Evolutionary conservation across 768 basidiomycete genomes (phyloP).

Genomic region (Kwoniella heveanensis): DNA sequence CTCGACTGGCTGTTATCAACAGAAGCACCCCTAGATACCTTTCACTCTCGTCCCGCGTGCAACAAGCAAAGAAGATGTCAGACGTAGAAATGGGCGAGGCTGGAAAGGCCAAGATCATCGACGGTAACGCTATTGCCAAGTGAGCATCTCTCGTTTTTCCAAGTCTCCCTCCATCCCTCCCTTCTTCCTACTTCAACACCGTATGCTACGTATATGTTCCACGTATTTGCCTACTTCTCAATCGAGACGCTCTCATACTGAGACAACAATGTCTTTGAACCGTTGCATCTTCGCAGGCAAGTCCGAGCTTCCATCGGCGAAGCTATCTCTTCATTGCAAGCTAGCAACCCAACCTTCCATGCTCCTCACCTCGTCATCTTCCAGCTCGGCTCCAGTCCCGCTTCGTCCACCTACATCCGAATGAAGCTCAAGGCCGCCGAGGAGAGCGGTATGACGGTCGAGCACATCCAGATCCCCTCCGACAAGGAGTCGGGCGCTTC

Average conservation of each 20-base stretch:
- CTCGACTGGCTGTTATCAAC: background rate
- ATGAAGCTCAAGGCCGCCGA: slow-evolving; percentile 97
- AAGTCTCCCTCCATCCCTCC: background rate
- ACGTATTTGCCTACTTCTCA: background rate
- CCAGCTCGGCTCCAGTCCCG: slow-evolving; percentile 88
- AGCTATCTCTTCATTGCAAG: slow-evolving; percentile 67
- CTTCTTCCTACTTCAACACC: background rate
- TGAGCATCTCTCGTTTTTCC: slow-evolving; percentile 52
- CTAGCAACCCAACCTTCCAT: slow-evolving; percentile 79
- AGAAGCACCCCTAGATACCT: slow-evolving; percentile 6
- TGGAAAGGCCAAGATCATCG: slow-evolving; percentile 65
- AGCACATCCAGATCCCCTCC: slow-evolving; percentile 65
- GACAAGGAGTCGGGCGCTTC: slow-evolving; percentile 47
- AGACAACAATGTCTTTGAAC: background rate
- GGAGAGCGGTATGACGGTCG: slow-evolving; percentile 86
- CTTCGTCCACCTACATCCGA: slow-evolving; percentile 88
- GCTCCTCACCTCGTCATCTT: slow-evolving; percentile 82
- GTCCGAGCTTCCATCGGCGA: slow-evolving; percentile 76
- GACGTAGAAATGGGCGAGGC: slow-evolving; percentile 27
- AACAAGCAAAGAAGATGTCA: slow-evolving; percentile 18
- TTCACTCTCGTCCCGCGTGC: background rate
- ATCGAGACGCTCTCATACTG: background rate
- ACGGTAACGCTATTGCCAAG: slow-evolving; percentile 84
- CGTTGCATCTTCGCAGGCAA: slow-evolving; percentile 61
- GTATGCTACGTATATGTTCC: too few species aligned